phyloP scores from a whole-genome alignment of 306 rosid species.

The barrel medic (Medicago truncatula) region DNA sequence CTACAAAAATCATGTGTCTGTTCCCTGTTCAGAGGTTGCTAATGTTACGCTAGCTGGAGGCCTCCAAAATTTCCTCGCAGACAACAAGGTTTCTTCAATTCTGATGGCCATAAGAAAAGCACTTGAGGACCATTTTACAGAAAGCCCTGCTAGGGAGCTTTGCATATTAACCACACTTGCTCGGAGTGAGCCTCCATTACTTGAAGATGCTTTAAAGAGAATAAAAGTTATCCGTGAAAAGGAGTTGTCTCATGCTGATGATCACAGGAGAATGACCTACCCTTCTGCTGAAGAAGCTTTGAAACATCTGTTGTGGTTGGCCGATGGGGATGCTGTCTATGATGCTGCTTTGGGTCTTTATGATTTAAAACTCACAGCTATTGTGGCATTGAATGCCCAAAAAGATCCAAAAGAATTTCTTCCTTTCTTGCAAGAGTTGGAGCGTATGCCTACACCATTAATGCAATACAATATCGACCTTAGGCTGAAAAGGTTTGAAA shows the following conservation, averaged over 20 bases:
- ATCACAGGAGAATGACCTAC: slow-evolving; percentile 54
- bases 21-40: slow-evolving; percentile 50
- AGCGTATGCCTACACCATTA: slow-evolving; percentile 64
- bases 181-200: slow-evolving; percentile 90
- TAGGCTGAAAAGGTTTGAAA: slow-evolving; percentile 80
- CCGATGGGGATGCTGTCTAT: slow-evolving; percentile 87
- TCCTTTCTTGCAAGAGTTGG: slow-evolving; percentile 88
- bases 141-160: slow-evolving; percentile 88
- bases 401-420: slow-evolving; percentile 96
- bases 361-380: slow-evolving; percentile 92
- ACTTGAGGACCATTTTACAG: slow-evolving; percentile 74
- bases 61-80: slow-evolving; percentile 47
- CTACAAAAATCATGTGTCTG: slow-evolving; percentile 60
- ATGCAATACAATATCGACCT: slow-evolving; percentile 95
- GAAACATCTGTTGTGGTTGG: slow-evolving; percentile 94
- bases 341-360: slow-evolving; percentile 96
- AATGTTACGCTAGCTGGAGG: slow-evolving; percentile 49
- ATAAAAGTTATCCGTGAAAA: slow-evolving; percentile 78
- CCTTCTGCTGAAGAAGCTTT: slow-evolving; percentile 97
- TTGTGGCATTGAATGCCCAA: slow-evolving; percentile 96
- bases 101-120: slow-evolving; percentile 81
- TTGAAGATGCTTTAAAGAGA: slow-evolving; percentile 94
- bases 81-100: slow-evolving; percentile 77
- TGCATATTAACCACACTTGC: slow-evolving; percentile 96
- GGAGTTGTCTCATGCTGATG: slow-evolving; percentile 76